Evolutionary conservation across 495 filamentous ascomycete genomes (phyloP).

Genomic region (Tricharina praecox): DNA sequence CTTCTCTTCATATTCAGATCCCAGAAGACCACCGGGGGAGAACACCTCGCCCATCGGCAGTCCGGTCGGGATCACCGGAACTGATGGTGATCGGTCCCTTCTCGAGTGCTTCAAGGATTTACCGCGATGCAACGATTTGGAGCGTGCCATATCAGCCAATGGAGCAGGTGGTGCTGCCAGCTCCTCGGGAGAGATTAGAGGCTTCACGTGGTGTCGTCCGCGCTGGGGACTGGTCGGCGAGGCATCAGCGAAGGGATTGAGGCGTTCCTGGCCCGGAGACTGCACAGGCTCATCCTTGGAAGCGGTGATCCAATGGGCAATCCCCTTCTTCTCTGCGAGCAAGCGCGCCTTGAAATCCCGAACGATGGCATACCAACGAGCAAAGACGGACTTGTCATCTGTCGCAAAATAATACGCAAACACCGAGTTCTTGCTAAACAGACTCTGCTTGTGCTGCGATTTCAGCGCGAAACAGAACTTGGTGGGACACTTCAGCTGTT

Average conservation of each 20-base stretch:
- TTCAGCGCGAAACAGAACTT: slow-evolving; percentile 76
- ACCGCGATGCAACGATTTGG: slow-evolving; percentile 15
- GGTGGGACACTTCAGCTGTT: slow-evolving; percentile 57
- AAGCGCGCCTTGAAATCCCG: slow-evolving; percentile 80
- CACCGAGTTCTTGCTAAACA: slow-evolving; percentile 66
- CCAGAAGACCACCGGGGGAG: slow-evolving; percentile 23
- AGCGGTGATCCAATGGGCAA: slow-evolving; percentile 15
- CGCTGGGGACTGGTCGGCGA: slow-evolving; percentile 12
- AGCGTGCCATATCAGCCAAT: slow-evolving; percentile 9
- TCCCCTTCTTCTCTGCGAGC: slow-evolving; percentile 33
- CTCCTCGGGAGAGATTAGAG: slow-evolving; percentile 24
- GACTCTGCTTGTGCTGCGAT: slow-evolving; percentile 74
- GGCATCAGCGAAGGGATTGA: slow-evolving; percentile 4
- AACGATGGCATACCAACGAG: slow-evolving; percentile 52
- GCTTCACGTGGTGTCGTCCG: slow-evolving; percentile 17
- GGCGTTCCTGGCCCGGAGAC: slow-evolving; percentile 5
- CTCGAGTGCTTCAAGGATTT: slow-evolving; percentile 8
- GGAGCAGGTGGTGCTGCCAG: slow-evolving; percentile 16
- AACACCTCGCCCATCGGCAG: slow-evolving; percentile 11
- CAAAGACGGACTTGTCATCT: slow-evolving; percentile 48
- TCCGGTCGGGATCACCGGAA: background rate
- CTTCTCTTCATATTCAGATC: slow-evolving; percentile 23
- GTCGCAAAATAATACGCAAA: slow-evolving; percentile 86
- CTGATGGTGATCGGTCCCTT: background rate
- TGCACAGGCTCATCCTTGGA: slow-evolving; percentile 7